Conservation (phyloP, 75 land plant species). For the Adiantum capillusveneris region DNA sequence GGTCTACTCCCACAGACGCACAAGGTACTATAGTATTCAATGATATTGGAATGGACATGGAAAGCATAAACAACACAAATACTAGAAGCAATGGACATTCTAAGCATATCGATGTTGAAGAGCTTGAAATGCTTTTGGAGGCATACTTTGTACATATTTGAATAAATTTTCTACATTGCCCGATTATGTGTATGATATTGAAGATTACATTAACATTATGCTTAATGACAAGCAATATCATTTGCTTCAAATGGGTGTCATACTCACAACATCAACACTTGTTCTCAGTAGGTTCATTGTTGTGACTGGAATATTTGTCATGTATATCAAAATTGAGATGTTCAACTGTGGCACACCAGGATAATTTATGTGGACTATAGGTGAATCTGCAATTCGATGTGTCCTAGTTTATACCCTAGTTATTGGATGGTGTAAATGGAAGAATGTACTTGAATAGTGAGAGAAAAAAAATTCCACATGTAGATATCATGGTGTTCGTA, state of each 20-base stretch:
- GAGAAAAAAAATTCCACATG: too few species aligned
- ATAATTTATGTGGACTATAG: constrained; percentile 48
- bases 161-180: constrained; percentile 63
- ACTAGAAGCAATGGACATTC: constrained; percentile 30
- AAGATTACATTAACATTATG: constrained; percentile 90
- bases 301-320: constrained; percentile 70
- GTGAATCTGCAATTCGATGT: constrained; percentile 36
- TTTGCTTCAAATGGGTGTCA: constrained; percentile 70
- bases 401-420: constrained; percentile 42
- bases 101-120: constrained; percentile 67
- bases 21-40: too few species aligned
- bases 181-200: constrained; percentile 84
- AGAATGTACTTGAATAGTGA: constrained; percentile 40
- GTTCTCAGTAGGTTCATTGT: constrained; percentile 52
- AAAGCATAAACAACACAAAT: constrained; percentile 17
- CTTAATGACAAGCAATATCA: constrained; percentile 84
- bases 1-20: too few species aligned
- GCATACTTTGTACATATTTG: constrained; percentile 83
- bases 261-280: constrained; percentile 64
- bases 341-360: constrained; percentile 20
- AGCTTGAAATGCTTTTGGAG: constrained; percentile 85
- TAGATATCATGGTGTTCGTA: too few species aligned
- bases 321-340: constrained; percentile 61
- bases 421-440: constrained; percentile 72
- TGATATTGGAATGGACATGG: constrained; percentile 17